Evolutionary conservation across 164 flowering plant genomes (phyloP), one percentile per base, ranked within the genome.

Genomic region (Aristolochia fimbriata): DNA sequence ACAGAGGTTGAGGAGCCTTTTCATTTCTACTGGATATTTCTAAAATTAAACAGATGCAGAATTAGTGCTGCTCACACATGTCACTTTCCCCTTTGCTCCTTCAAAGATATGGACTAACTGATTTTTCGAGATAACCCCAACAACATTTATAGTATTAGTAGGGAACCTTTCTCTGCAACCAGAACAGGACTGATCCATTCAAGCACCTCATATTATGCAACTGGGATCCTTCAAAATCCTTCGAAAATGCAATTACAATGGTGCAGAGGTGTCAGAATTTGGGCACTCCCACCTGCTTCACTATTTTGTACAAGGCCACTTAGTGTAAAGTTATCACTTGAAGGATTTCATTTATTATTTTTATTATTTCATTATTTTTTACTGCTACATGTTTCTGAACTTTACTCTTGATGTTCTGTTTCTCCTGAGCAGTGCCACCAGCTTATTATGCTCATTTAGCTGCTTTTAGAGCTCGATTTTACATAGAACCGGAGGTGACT

Each of bases 391-490:
- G 14, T 49, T 6, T 49, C 22, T 49, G 52, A 20, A 49, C 14
- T 7, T 17, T 49, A 20, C 19, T 49, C 20, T 6, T 14, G 15
- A 49, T 14, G 15, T 27, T 27, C 21, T 31, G 37, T 50, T 55
- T 48, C 25, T 21, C 2, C 51, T 21, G 58, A 27, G 71, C 76
- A 82, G 80, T 79, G 41, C 82, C 83, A 30, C 83, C 82, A 21
- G 83, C 83, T 11, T 80, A 80, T 58, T 78, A 80, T 63, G 86
- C 86, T 9, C 86, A 82, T 71, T 51, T 82, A 31, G 84, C 84
- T n/a, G 86, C 86, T 10, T 82, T 64, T 57, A 60, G 86, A 60
- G 86, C 84, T 6, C 65, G 86, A 48, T 82, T 76, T 66, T 82
- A 82, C 74, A 70, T 80, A 71, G 83, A 80, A 53, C 78, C 78